Evolutionary conservation across 257 asterid species (phyloP), one percentile per base, ranked within the genome.

Genomic region (Solanum virginianum): DNA sequence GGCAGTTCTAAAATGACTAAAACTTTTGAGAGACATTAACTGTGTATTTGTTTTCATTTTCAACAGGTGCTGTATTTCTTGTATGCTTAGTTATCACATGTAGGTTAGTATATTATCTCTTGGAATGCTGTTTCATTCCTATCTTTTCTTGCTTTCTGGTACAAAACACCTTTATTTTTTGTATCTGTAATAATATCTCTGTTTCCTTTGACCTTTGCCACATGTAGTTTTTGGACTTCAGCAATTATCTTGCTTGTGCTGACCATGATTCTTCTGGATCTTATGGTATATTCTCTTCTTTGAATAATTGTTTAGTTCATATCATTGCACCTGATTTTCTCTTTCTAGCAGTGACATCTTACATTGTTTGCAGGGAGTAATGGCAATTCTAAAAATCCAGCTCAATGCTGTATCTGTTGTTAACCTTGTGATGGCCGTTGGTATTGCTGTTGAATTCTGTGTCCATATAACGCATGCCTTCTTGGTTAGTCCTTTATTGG

Each of bases 381-480:
- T 96, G 99, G 99, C 99, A 6, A 87, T 95, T 84, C 87, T 96
- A 86, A 86, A 92, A 85, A 94, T 96, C 90, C 99, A 96, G 89
- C 91, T 96, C 88, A 96, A 96, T 81, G 99, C 99, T 4, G 86
- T 96, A 36, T 96, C 99, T 17, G 98, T 96, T 51, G 99, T 96
- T 86, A 96, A 96, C 92, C 99, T 96, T 80, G 95, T 96, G 68
- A 96, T 96, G 99, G 91, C 99, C 2, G 98, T 96, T 85, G 99
- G 99, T 60, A 96, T 96, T 86, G 98, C 95, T 17, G 98, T 96
- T 18, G 99, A 96, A 89, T 96, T 96, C 89, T 94, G 98, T 47
- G 99, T 96, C 90, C 99, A 96, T 85, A 92, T 96, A 83, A 95
- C 98, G 2, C 99, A 96, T 88, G 98, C 98, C 83, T 96, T 96